Conservation (phyloP, 176 grass and related monocot genomes). For the bread wheat (Triticum aestivum) region IWGSC_CS_RefSeq_v2.1 NC_057801.1:348398288-348398787, state of each 20-base stretch:
- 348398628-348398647: background rate
- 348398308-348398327: background rate
- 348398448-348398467: constrained; percentile 16
- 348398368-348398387: background rate
- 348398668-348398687: constrained; percentile 45
- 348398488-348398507: background rate
- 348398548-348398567: background rate
- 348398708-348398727: constrained; percentile 33
- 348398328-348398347: constrained; percentile 3
- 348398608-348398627: background rate
- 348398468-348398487: constrained; percentile 15
- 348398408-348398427: background rate
- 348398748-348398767: constrained; percentile 37
- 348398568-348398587: background rate
- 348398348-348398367: background rate
- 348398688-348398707: constrained; percentile 51
- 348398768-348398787: constrained; percentile 43
- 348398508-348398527: constrained; percentile 3
- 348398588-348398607: constrained; percentile 7
- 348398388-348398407: background rate
- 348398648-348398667: constrained; percentile 24
- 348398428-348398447: background rate
- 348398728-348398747: constrained; percentile 43
- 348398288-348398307: background rate
- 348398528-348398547: background rate